A percentile compares a stretch with the other conserved stretches of the same genome.
These are phyloP conservation scores for Termitomyces sp. DNA, from an alignment of 768 basidiomycete genomes.

Conservation along the genomic window DNA sequence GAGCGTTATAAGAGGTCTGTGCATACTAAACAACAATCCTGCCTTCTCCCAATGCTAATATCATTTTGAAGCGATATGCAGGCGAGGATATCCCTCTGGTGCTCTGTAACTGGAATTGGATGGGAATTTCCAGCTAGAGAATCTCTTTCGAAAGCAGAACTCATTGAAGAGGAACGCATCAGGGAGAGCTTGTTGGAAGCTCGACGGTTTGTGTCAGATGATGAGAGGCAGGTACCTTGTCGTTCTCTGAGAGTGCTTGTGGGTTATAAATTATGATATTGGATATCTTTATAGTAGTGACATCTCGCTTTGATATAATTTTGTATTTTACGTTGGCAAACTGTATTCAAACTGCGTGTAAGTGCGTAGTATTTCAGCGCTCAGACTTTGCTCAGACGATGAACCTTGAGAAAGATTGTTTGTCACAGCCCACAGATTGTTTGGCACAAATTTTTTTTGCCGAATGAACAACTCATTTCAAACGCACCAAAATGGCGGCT, in stretches of 20 bases:
- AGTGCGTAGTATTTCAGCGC: too few species aligned
- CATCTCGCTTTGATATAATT: background rate
- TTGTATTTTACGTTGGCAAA: background rate
- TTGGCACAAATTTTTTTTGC: constrained; percentile 32
- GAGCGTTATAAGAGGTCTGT: constrained; percentile 55
- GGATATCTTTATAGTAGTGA: background rate
- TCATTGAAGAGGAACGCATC: constrained; percentile 62
- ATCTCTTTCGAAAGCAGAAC: constrained; percentile 63
- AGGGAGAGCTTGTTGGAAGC: constrained; percentile 61
- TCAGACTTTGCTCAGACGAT: too few species aligned
- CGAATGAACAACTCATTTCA: constrained; percentile 1
- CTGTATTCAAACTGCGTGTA: too few species aligned
- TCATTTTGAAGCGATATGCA: constrained; percentile 54
- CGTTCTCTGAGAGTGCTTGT: constrained; percentile 59
- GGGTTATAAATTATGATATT: constrained; percentile 48
- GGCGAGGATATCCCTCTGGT: constrained; percentile 60
- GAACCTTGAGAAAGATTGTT: too few species aligned
- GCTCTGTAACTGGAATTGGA: constrained; percentile 53
- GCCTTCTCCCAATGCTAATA: background rate
- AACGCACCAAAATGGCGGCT: constrained; percentile 33
- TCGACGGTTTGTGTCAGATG: constrained; percentile 41
- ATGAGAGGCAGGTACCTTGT: constrained; percentile 52
- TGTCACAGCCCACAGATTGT: constrained; percentile 17
- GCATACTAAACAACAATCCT: background rate
- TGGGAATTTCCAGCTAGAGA: constrained; percentile 59